These are phyloP conservation scores for Venturia effusa DNA, from an alignment of 2,329 filamentous ascomycete species.

Conservation along the genomic window DNA sequence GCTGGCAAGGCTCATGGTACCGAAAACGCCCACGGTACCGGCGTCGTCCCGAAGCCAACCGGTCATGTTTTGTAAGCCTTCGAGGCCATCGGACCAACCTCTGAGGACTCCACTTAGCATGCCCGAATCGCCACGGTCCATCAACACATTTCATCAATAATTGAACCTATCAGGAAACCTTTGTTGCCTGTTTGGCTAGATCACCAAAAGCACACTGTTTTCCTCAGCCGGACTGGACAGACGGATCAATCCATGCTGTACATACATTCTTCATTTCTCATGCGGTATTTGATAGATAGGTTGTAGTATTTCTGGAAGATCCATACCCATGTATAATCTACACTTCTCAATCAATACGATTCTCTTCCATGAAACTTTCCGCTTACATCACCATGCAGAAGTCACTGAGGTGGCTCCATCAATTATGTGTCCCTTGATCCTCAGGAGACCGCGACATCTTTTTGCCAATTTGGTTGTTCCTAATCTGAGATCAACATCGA, in stretches of 20 bases:
- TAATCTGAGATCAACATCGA: too few relatives aligned
- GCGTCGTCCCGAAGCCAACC: neutral
- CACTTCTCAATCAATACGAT: neutral
- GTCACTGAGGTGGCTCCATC: too few relatives aligned
- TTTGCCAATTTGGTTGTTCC: too few relatives aligned
- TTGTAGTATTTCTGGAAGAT: neutral
- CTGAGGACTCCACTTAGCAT: neutral
- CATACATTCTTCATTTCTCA: neutral
- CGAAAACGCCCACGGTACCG: neutral
- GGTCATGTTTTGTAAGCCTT: neutral
- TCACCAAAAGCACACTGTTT: neutral
- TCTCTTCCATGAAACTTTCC: neutral
- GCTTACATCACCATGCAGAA: too few relatives aligned
- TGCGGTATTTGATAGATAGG: conserved; percentile 1
- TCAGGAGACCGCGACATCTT: too few relatives aligned
- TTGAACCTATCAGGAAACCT: too few relatives aligned
- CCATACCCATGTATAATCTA: neutral
- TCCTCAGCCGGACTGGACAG: neutral
- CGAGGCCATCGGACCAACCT: neutral
- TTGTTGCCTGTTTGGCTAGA: neutral
- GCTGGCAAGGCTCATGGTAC: neutral
- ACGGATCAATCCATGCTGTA: neutral
- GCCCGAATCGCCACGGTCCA: neutral
- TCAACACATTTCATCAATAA: neutral
- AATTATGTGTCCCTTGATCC: too few relatives aligned